Conservation (phyloP, 208 protist species). For the Crithidia mellificae region DNA sequence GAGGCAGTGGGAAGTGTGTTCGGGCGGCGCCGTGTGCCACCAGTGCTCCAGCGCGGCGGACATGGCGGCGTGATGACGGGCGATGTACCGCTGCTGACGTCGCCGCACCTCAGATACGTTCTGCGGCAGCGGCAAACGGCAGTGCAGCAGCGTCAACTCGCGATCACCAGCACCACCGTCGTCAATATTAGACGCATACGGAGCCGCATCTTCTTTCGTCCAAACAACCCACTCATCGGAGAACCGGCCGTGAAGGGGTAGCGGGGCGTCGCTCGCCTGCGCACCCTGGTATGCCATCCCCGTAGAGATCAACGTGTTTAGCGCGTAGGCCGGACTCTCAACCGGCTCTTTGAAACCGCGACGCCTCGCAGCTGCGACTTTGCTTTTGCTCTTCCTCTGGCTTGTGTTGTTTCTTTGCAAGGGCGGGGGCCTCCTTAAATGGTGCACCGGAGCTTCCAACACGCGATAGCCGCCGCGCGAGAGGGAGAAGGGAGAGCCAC, state of each 20-base stretch:
- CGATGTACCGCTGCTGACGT: constrained; percentile 40
- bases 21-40: constrained; percentile 30
- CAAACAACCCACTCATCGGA: constrained; percentile 83
- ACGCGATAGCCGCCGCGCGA: constrained; percentile 32
- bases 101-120: constrained; percentile 21
- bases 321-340: constrained; percentile 1
- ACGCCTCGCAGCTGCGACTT: too few relatives aligned
- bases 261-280: constrained; percentile 4
- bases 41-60: constrained; percentile 40
- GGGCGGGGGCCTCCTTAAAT: too few relatives aligned
- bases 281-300: constrained; percentile 3
- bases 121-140: constrained; percentile 70
- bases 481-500: constrained; percentile 29
- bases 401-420: too few relatives aligned
- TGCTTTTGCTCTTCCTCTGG: too few relatives aligned
- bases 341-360: too few relatives aligned
- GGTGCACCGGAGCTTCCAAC: neutral
- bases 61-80: constrained; percentile 27
- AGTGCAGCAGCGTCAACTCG: constrained; percentile 63
- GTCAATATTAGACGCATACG: too few relatives aligned
- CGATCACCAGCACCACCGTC: too few relatives aligned
- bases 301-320: constrained; percentile 15
- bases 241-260: constrained; percentile 46
- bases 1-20: constrained; percentile 43
- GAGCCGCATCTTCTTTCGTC: constrained; percentile 34